Conservation (phyloP, 2,329 filamentous ascomycete genomes). For the Claviceps fusiformis region DNA sequence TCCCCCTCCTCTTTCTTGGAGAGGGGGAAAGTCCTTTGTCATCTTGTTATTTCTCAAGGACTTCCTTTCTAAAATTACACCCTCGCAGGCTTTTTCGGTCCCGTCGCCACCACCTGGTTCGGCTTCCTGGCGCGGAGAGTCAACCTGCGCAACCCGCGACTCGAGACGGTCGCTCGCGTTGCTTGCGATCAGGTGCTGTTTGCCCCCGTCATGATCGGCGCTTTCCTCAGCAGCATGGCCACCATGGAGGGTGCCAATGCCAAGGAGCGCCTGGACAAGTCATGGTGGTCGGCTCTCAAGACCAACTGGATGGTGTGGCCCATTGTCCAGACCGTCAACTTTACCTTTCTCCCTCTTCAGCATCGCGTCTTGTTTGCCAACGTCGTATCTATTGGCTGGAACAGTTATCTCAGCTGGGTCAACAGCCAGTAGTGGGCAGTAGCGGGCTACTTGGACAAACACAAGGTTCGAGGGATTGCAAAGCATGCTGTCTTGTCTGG, state of each 20-base stretch:
- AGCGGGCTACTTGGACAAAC: not conserved
- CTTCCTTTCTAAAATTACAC: not conserved
- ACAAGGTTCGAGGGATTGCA: not conserved
- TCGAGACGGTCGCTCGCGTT: conserved; percentile 66
- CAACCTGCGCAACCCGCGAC: conserved; percentile 46
- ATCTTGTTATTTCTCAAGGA: too few species aligned
- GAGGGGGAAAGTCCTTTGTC: too few species aligned
- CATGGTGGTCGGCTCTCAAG: conserved; percentile 57
- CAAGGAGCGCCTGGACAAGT: conserved; percentile 55
- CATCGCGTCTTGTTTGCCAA: conserved; percentile 81
- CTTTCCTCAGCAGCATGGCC: conserved; percentile 78
- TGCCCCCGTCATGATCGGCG: conserved; percentile 67
- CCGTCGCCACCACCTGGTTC: conserved; percentile 80
- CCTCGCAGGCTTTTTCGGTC: conserved; percentile 66
- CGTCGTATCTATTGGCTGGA: conserved; percentile 56
- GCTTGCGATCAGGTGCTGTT: conserved; percentile 70
- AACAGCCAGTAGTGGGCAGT: conserved; percentile 30
- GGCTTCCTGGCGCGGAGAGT: conserved; percentile 61
- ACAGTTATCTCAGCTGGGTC: conserved; percentile 49
- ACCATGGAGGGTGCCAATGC: conserved; percentile 54
- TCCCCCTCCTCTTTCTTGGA: too few species aligned
- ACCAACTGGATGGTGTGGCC: conserved; percentile 89
- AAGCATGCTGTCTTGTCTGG: too few species aligned
- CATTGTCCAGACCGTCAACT: conserved; percentile 72
- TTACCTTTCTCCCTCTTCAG: conserved; percentile 72